Percentiles rank a stretch among this genome's conserved stretches.
Conservation (phyloP, 2,329 filamentous ascomycete species). For the Plectosphaerella sp. region DNA sequence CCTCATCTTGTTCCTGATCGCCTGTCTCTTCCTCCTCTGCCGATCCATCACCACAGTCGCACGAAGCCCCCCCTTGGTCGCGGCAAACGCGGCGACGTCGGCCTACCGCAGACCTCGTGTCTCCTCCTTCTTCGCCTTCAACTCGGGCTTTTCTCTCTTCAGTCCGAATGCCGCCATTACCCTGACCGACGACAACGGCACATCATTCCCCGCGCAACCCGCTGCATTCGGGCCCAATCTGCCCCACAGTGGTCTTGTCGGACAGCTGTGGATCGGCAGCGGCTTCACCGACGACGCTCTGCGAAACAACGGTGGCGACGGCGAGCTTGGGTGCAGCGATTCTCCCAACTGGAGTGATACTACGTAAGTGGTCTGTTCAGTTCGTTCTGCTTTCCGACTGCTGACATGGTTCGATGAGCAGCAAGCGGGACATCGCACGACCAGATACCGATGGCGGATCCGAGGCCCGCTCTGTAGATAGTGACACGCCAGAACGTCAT, state of each 20-base stretch:
- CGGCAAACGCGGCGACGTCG: constrained; percentile 12
- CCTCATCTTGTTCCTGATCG: constrained; percentile 48
- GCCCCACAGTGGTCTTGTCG: constrained; percentile 72
- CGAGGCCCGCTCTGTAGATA: no score
- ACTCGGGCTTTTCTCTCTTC: constrained; percentile 79
- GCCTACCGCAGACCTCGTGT: constrained; percentile 36
- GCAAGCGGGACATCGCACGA: no score
- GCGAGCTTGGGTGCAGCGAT: constrained; percentile 92
- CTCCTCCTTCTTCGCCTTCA: constrained; percentile 63
- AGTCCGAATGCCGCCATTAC: constrained; percentile 94
- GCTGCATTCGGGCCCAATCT: constrained; percentile 87
- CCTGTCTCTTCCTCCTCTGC: constrained; percentile 50
- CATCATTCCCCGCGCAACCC: constrained; percentile 88
- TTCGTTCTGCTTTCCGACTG: no score
- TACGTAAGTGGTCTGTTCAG: background rate
- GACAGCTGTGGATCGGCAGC: constrained; percentile 88
- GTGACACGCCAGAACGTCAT: no score
- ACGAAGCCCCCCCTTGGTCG: constrained; percentile 11
- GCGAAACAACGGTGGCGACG: constrained; percentile 61
- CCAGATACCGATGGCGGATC: no score
- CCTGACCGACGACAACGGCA: constrained; percentile 96
- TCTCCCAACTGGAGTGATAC: constrained; percentile 77
- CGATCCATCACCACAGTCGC: constrained; percentile 42
- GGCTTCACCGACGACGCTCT: constrained; percentile 80
- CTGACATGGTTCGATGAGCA: no score